Evolutionary conservation across 257 asterid species (phyloP), one percentile per base, ranked within the genome.

Genomic region (Penstemon eatonii): DNA sequence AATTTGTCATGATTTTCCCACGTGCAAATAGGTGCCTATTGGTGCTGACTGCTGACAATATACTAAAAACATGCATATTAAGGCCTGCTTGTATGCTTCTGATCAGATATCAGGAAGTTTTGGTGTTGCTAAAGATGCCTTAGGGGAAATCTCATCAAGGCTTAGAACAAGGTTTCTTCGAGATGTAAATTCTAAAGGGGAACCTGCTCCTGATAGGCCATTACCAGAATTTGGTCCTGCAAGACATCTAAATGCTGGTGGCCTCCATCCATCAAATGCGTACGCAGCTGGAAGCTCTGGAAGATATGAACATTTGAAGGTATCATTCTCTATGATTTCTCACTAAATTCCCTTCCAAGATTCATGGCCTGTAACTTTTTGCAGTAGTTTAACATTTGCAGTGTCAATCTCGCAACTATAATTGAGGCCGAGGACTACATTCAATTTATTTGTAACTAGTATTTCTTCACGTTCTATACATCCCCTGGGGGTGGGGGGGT

Each of bases 131-230:
- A 83, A 84, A 81, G 97, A 88, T 71, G 97, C 95, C 70, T 82
- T 90, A 80, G 71, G 79, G 41, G 97, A 91, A 88, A 80, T 91
- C 54, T 81, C 89, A 53, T 82, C 89, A 69, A 86, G 97, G 71
- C 95, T 91, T 54, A 76, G 91, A 80, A 72, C 83, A 43, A 82
- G 95, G 78, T 85, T 72, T 67, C 89, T 88, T 57, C 87, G 82
- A 61, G 96, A 83, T 73, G 85, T 72, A 72, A 79, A 70, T 82
- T 58, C 80, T 70, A 79, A 64, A 71, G 84, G 66, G 43, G 91
- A 86, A 71, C 79, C 85, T 57, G 79, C 77, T 79, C 76, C 80
- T 55, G 63, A 72, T 58, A 75, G 88, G 82, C 74, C 74, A 12
- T 65, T 79, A 50, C 84, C 83, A 52, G 87, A 83, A 80, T 86